Conservation (phyloP, 2,329 filamentous ascomycete genomes). For the Calonectria honghensis region DNA sequence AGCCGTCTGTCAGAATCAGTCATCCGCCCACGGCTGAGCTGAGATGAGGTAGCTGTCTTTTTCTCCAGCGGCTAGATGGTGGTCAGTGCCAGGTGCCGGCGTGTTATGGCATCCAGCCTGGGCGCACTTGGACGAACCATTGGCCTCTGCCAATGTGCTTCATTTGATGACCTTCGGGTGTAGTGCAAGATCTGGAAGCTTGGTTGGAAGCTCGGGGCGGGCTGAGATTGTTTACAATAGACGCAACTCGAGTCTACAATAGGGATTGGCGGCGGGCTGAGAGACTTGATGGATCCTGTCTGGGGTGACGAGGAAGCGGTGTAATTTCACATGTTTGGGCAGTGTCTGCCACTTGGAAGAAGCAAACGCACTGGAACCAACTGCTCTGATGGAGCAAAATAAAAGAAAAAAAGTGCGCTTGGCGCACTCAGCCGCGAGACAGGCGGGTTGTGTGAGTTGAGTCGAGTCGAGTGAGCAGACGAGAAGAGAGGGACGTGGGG, state of each 20-base stretch:
- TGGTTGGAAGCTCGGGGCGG: conserved; percentile 29
- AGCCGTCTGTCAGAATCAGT: conserved; percentile 31
- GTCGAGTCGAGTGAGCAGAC: conserved; percentile 8
- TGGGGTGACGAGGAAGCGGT: conserved; percentile 28
- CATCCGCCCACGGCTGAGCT: conserved; percentile 26
- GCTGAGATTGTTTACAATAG: conserved; percentile 21
- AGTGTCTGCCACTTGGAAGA: conserved; percentile 33
- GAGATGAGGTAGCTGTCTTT: conserved; percentile 21
- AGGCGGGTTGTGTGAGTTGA: not conserved
- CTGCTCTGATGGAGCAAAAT: not conserved
- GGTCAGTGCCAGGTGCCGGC: conserved; percentile 39
- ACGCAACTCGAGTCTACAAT: not conserved
- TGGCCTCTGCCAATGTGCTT: conserved; percentile 37
- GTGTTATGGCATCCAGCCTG: conserved; percentile 49
- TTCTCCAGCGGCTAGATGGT: conserved; percentile 20
- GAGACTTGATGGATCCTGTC: conserved; percentile 6
- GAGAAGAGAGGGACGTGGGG: not conserved
- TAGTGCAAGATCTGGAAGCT: conserved; percentile 31
- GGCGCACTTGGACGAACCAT: conserved; percentile 38
- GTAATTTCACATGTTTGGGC: conserved; percentile 36
- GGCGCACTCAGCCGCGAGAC: conserved; percentile 19
- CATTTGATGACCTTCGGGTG: conserved; percentile 35
- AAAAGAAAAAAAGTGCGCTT: conserved; percentile 5
- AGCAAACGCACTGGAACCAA: not conserved
- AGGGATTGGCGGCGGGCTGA: conserved; percentile 16